Evolutionary conservation across 768 basidiomycete genomes (phyloP), one percentile per base, ranked within the genome.

Genomic region (Butyriboletus loyo): DNA sequence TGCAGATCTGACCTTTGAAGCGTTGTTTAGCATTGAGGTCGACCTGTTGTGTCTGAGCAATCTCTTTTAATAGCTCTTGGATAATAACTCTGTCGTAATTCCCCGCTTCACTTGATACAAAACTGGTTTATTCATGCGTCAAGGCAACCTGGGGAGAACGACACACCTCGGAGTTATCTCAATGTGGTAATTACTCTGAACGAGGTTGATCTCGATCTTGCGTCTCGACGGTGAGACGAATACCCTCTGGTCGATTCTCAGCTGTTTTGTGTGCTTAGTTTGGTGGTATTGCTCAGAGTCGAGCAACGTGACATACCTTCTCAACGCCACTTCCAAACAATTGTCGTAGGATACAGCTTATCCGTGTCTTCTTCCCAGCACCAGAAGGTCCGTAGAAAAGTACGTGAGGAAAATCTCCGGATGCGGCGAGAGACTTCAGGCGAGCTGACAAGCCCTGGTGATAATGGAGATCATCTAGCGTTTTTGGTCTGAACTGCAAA

Each of bases 41-140:
- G 10, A 99, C 93, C 67, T 98, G 96, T 67, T 99, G 96, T 2
- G 95, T 99, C 70, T 98, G 95, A 2, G 96, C 96, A 61, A 99
- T 98, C 72, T 98, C 96, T 70, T 98, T 99, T 52, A 99, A 72
- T 40, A 99, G 80, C 63, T 99, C 96, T 65, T 98, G 96, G 46
- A 99, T 92, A 44, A 99, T 93, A 1, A 94, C 81, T 56, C 96
- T 78, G 68, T 99, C 96, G 63, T 89, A 97, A 63, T 86, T 96
- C 13, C 96, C 96, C 0, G 94, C 94, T 73, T 99, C 96, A 59
- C 96, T 98, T 67, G 10, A 52, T 19, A 46, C 19, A 52, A 54
- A 43, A n/a, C 6, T 14, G 4, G 50, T 44, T 51, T 47, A 47
- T 34, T 32, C 49, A 9, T 34, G 32, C 41, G 40, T 32, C 27